Percentiles rank a stretch among this genome's conserved stretches.
Evolutionary conservation across 208 protist genomes (phyloP).

Genomic region (Entamoeba invadens): DNA sequence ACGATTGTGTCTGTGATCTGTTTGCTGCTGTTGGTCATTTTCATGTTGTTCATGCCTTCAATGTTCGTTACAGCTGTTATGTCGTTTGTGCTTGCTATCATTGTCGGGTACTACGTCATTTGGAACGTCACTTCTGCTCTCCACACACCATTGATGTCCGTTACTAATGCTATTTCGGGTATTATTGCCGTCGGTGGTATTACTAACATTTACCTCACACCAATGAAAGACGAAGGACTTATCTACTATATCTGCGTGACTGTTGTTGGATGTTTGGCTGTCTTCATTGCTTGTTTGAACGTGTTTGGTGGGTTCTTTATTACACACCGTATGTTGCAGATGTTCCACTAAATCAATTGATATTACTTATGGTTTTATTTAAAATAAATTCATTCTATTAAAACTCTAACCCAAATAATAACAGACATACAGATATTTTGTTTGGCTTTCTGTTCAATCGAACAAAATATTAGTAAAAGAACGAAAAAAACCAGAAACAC

Average conservation of each 20-base stretch:
- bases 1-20: not conserved
- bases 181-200: slow-evolving; percentile 47
- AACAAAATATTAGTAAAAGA: not conserved
- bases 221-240: slow-evolving; percentile 29
- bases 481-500: too few species aligned
- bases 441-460: too few species aligned
- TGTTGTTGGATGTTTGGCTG: slow-evolving; percentile 26
- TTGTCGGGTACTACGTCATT: slow-evolving; percentile 52
- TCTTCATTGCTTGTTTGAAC: slow-evolving; percentile 60
- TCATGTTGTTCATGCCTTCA: slow-evolving; percentile 4
- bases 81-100: slow-evolving; percentile 47
- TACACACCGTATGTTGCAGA: slow-evolving; percentile 61
- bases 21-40: not conserved
- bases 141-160: slow-evolving; percentile 69
- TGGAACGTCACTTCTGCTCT: slow-evolving; percentile 63
- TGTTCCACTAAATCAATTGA: slow-evolving; percentile 30
- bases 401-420: not conserved
- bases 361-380: not conserved
- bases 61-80: not conserved
- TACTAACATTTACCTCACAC: slow-evolving; percentile 39
- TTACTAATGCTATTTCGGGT: slow-evolving; percentile 72
- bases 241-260: slow-evolving; percentile 40
- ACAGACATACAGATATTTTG: too few species aligned
- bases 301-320: slow-evolving; percentile 68
- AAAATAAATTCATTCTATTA: not conserved